Conservation (phyloP, 148 eudicot species). For the Arctostaphylos glauca region DNA sequence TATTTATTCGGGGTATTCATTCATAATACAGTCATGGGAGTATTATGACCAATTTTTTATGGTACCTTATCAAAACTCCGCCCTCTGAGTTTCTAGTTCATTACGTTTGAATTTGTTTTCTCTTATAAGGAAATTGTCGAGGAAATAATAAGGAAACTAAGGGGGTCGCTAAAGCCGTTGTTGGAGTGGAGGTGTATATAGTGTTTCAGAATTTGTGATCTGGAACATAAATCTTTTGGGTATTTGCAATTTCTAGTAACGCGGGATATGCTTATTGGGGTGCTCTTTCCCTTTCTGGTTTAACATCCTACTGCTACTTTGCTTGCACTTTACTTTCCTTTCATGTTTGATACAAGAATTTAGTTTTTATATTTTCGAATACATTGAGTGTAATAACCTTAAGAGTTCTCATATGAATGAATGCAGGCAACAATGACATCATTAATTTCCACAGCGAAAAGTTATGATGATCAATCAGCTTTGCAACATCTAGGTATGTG, state of each 20-base stretch:
- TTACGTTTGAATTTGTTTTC: background rate
- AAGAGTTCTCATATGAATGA: background rate
- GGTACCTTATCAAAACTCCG: background rate
- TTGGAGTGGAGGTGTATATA: background rate
- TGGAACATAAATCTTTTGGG: background rate
- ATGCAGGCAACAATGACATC: slow-evolving; percentile 2
- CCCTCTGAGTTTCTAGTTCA: background rate
- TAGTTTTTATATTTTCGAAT: background rate
- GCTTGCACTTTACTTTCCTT: background rate
- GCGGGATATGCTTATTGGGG: background rate
- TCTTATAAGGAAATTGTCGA: background rate
- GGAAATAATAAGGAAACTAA: background rate
- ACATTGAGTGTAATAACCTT: background rate
- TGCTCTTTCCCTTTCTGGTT: background rate
- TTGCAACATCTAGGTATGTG: background rate
- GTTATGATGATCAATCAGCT: background rate
- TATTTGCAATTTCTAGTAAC: background rate
- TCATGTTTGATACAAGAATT: background rate
- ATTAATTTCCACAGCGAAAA: background rate
- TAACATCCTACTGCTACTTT: background rate
- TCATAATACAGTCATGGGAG: background rate
- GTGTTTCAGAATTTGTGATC: background rate
- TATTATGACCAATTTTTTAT: background rate
- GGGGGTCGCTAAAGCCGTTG: background rate
- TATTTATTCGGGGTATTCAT: background rate